Conservation (phyloP, 2,329 filamentous ascomycete species). For the Trichoderma atroviride region DNA sequence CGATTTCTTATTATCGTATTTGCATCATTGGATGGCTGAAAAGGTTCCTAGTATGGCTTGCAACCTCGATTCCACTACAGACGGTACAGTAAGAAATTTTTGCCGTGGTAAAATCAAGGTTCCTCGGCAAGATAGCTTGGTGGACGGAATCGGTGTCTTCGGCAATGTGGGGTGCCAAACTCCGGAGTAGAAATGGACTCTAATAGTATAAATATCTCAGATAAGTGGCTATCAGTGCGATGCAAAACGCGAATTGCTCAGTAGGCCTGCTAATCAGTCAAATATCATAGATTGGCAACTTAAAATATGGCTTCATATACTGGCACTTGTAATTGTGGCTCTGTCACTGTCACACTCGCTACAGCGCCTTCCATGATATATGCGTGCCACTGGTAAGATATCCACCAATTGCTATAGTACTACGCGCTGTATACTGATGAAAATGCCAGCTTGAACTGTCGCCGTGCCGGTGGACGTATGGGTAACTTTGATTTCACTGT, state of each 20-base stretch:
- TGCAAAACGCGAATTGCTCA: not conserved
- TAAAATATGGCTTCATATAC: not conserved
- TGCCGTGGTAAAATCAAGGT: not conserved
- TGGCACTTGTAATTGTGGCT: conserved; percentile 6
- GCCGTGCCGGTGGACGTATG: not conserved
- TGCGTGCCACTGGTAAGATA: not conserved
- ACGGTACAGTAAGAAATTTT: not conserved
- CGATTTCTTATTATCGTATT: not conserved
- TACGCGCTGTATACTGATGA: not conserved
- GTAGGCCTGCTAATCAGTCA: not conserved
- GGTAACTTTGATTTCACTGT: not conserved
- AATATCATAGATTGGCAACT: not conserved
- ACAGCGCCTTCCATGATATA: not conserved
- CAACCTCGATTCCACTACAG: not conserved
- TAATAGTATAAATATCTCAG: not conserved
- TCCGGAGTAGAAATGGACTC: not conserved
- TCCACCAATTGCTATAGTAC: not conserved
- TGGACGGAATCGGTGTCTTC: not conserved
- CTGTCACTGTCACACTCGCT: not conserved
- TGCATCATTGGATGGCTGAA: not conserved
- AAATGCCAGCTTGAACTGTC: not conserved
- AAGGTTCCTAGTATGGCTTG: not conserved
- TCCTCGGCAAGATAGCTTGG: not conserved
- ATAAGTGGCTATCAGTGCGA: not conserved
- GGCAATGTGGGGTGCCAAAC: not conserved